Base-by-base conservation (phyloP, 2,329 filamentous ascomycete species). In the Sporothrix curviconia region DNA sequence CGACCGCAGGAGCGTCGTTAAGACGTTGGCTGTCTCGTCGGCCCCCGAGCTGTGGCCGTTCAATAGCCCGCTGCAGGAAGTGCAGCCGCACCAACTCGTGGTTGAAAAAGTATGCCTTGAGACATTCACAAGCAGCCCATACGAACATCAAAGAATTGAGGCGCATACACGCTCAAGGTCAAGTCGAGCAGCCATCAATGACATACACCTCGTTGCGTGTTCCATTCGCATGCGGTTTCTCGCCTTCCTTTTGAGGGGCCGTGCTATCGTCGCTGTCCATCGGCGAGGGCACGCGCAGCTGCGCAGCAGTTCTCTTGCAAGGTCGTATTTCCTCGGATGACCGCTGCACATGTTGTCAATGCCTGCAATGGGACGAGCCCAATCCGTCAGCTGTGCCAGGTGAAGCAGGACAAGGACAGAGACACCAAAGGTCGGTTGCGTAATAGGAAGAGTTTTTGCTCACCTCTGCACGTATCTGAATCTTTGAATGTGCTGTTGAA, bases 301-400 rank as follows among this genome's bases (percentile, higher is more conserved):
- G 88, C 4, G 91, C 92, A 69, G 99, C n/a, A 97, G 49, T 80
- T 83, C 72, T 96, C 91, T 70, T 99, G 94, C 8, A 97, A 77
- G 5, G 77, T 77, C 24, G 85, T 70, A 68, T 96, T 96, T 42
- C 84, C 88, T 62, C 87, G 83, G 65, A 99, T 95, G 65, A 95
- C 81, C 71, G 96, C 91, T 56, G 90, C 91, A 67, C 90, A 95
- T 32, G 90, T 89, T 63, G 83, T 80, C 53, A 99, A 75, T 61
- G 94, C 92, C 82, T 90, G 69, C 12, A n/a, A n/a, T n/a, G n/a
- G n/a, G n/a, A n/a, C n/a, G n/a, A n/a, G n/a, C n/a, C n/a, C n/a
- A n/a, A n/a, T n/a, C n/a, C n/a, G 32, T 43, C 12, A 58, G 25
- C 12, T 32, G 22, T n/a, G n/a, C n/a, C n/a, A n/a, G n/a, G n/a